Evolutionary conservation across 768 basidiomycete genomes (phyloP).

Genomic region (Lepiota subincarnata): DNA sequence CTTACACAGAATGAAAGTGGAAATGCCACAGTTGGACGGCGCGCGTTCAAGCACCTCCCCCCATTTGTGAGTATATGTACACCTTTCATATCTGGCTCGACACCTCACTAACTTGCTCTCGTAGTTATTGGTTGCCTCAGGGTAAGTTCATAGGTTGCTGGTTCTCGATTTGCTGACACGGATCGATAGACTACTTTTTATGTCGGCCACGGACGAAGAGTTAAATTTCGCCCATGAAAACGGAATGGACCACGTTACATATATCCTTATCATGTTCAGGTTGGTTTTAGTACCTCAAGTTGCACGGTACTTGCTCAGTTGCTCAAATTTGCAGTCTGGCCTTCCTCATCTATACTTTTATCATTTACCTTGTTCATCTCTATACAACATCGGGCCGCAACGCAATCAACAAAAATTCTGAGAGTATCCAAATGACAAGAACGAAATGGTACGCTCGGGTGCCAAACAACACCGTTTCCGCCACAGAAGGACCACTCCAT

Average conservation of each 20-base stretch:
- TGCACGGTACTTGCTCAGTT: background rate
- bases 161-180: background rate
- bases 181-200: constrained; percentile 60
- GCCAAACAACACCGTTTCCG: constrained; percentile 24
- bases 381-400: constrained; percentile 63
- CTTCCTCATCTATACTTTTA: constrained; percentile 74
- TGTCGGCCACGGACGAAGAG: constrained; percentile 75
- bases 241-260: constrained; percentile 91
- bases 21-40: constrained; percentile 31
- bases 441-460: constrained; percentile 68
- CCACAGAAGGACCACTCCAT: constrained; percentile 28
- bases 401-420: constrained; percentile 24
- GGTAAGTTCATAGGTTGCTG: constrained; percentile 36
- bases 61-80: constrained; percentile 65
- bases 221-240: constrained; percentile 60
- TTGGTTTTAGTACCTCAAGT: constrained; percentile 23
- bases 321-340: constrained; percentile 44
- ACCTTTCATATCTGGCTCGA: background rate
- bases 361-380: constrained; percentile 65
- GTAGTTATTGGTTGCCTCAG: constrained; percentile 69
- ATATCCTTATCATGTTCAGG: constrained; percentile 82
- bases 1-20: constrained; percentile 20
- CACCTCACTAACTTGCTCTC: constrained; percentile 8
- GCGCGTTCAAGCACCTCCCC: constrained; percentile 81
- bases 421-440: constrained; percentile 19